phyloP scores from a whole-genome alignment of 805 yeast genomes.

The Vanderwaltozyma polyspora region DNA sequence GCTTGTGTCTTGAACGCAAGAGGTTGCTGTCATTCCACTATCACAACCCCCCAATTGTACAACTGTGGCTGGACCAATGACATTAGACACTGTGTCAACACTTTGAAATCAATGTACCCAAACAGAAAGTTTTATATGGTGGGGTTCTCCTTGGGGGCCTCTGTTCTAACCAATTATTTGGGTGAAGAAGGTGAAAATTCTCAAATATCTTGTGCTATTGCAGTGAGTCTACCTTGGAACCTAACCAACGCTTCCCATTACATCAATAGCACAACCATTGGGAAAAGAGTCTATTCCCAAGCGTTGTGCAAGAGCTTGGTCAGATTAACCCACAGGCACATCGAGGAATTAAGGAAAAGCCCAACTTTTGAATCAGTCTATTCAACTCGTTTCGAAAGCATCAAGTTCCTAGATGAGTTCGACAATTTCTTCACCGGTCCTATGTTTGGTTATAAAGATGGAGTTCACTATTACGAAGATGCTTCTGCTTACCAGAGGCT shows the following conservation, averaged over 20 bases:
- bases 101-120: constrained; percentile 43
- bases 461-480: constrained; percentile 51
- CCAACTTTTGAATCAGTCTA: constrained; percentile 9
- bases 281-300: constrained; percentile 38
- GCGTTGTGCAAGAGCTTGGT: constrained; percentile 39
- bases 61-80: constrained; percentile 67
- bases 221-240: constrained; percentile 70
- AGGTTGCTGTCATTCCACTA: constrained; percentile 62
- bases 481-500: constrained; percentile 50
- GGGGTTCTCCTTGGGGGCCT: constrained; percentile 79
- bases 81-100: constrained; percentile 42
- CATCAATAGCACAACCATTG: constrained; percentile 33
- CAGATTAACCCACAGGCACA: constrained; percentile 34
- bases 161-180: constrained; percentile 57
- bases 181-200: constrained; percentile 48
- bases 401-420: constrained; percentile 39
- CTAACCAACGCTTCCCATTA: constrained; percentile 37
- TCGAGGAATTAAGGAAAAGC: constrained; percentile 28
- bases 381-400: constrained; percentile 16
- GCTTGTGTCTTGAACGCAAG: constrained; percentile 59
- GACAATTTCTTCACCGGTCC: constrained; percentile 57
- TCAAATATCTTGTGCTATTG: constrained; percentile 42
- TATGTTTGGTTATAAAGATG: constrained; percentile 52
- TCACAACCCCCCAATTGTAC: constrained; percentile 61
- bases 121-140: constrained; percentile 52